Evolutionary conservation across 306 rosid genomes (phyloP).

Genomic region (Quercus rubra): DNA sequence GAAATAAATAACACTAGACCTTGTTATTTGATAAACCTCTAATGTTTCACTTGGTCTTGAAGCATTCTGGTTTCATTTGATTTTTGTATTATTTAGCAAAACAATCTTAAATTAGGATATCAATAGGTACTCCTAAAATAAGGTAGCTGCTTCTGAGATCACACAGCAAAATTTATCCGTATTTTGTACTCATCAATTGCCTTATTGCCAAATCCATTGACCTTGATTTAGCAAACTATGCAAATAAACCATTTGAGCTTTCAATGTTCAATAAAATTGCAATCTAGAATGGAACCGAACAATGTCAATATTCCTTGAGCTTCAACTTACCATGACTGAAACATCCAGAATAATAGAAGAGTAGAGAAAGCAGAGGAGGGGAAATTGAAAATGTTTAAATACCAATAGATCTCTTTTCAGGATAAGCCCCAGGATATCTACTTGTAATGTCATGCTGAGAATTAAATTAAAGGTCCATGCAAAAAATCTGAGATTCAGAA

Average conservation of each 20-base stretch:
- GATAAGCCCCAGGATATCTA: neutral
- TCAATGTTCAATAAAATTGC: neutral
- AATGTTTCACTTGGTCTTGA: neutral
- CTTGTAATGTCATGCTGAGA: neutral
- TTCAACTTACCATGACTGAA: neutral
- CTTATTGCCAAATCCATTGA: neutral
- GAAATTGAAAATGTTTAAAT: neutral
- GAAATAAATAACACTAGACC: neutral
- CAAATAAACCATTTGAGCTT: neutral
- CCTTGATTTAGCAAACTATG: neutral
- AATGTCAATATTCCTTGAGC: neutral
- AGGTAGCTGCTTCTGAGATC: neutral
- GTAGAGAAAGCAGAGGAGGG: neutral
- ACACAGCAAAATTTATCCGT: neutral
- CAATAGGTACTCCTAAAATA: neutral
- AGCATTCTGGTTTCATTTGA: neutral
- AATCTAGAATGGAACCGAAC: neutral
- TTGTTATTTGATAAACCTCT: neutral
- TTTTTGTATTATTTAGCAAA: neutral
- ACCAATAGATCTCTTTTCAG: neutral
- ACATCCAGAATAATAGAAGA: neutral
- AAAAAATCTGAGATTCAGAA: neutral
- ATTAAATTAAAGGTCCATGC: neutral
- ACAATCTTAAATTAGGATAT: neutral
- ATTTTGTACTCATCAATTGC: neutral